These are phyloP conservation scores for Erigeron canadensis DNA, from an alignment of 129 eudicot genomes.

Conservation along the genomic window DNA sequence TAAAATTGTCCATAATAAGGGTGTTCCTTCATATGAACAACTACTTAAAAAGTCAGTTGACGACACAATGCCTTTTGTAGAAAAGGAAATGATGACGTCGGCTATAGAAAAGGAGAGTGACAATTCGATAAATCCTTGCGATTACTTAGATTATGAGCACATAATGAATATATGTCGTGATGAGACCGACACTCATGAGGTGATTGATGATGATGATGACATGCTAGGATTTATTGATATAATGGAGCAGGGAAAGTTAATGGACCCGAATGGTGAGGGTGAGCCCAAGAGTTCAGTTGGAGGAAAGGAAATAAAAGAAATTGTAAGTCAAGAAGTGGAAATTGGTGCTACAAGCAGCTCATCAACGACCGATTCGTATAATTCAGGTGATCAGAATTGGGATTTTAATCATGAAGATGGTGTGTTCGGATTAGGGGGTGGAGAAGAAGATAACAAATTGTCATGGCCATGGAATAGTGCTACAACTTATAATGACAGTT, in stretches of 20 bases:
- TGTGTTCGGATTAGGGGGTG: conserved; percentile 20
- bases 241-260: conserved; percentile 9
- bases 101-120: background rate
- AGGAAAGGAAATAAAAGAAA: background rate
- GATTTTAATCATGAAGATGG: conserved; percentile 25
- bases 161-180: background rate
- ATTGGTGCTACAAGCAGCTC: conserved; percentile 22
- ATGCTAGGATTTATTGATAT: conserved; percentile 32
- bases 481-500: background rate
- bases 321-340: conserved; percentile 12
- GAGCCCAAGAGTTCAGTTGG: background rate
- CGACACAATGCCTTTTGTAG: conserved; percentile 15
- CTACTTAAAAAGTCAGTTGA: background rate
- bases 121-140: conserved; percentile 6
- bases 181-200: background rate
- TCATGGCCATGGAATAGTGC: conserved; percentile 39
- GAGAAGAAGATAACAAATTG: conserved; percentile 17
- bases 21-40: background rate
- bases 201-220: conserved; percentile 10
- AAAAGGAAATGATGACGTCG: background rate
- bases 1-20: background rate
- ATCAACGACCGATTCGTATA: background rate
- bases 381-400: conserved; percentile 19
- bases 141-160: background rate
- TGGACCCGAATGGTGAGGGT: background rate